These are phyloP conservation scores for Leptomonas pyrrhocoris DNA, from an alignment of 208 protist species.

Conservation along the genomic window DNA sequence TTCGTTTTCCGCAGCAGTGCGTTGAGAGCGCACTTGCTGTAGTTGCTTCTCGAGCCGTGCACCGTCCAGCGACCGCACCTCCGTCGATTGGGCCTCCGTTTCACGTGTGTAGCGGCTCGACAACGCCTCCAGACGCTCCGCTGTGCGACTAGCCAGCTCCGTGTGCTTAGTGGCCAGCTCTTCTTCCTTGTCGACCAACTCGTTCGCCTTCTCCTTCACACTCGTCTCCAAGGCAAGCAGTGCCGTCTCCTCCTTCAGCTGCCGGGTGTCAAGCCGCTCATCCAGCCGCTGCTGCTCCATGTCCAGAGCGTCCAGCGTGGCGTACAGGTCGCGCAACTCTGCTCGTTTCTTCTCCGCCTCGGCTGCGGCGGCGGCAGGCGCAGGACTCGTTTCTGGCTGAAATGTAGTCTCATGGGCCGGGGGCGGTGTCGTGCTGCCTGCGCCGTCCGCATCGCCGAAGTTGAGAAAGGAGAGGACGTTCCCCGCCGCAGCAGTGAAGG, in stretches of 20 bases:
- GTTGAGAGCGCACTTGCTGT: constrained; percentile 22
- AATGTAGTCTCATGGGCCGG: neutral
- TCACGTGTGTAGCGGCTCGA: constrained; percentile 31
- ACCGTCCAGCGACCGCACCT: constrained; percentile 41
- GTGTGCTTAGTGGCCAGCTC: constrained; percentile 28
- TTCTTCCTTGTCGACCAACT: constrained; percentile 42
- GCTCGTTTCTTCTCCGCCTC: constrained; percentile 14
- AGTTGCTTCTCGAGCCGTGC: constrained; percentile 45
- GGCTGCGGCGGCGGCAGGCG: neutral
- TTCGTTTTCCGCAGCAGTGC: constrained; percentile 7
- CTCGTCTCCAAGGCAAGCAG: constrained; percentile 62
- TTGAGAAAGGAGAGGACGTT: constrained; percentile 23
- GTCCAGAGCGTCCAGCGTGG: constrained; percentile 52
- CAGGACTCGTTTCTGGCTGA: neutral
- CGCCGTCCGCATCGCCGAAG: constrained; percentile 4
- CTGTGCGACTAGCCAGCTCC: constrained; percentile 33
- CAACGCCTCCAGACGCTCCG: constrained; percentile 36
- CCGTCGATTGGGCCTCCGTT: constrained; percentile 29
- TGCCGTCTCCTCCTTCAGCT: constrained; percentile 65
- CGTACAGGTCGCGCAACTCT: constrained; percentile 43
- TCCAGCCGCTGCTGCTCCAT: constrained; percentile 48
- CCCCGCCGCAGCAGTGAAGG: neutral
- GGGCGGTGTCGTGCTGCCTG: neutral
- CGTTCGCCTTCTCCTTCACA: constrained; percentile 48
- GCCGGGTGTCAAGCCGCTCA: constrained; percentile 39